Evolutionary conservation across 163 green algal genomes (phyloP), one percentile per base, ranked within the genome.

Genomic region (Scenedesmus sp.): DNA sequence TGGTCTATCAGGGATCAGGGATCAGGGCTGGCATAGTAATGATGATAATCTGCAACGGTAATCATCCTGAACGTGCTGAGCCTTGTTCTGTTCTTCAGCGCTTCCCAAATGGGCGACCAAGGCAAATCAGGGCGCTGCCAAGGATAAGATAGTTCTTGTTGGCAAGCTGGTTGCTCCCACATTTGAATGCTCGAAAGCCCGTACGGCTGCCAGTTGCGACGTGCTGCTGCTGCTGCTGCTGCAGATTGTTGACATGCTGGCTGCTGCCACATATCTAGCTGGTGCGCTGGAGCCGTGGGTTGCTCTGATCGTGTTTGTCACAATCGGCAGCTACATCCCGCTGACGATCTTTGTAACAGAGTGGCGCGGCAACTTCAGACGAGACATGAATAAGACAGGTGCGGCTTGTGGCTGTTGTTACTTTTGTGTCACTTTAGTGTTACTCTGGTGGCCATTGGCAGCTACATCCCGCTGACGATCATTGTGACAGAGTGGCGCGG

Each of bases 401-500:
- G 34, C 34, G 34, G 34, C 34, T 46, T 46, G 34, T 0, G 34
- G 34, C 34, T 46, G 34, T 46, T 46, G 34, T 46, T 46, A 46
- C 34, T 46, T 46, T 46, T 46, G 34, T 46, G 34, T 46, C 34
- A 46, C 34, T 46, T 46, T 46, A 46, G 34, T 46, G 34, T 46
- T 46, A 46, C 34, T 46, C 34, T 46, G 34, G 34, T 46, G 34
- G 34, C 94, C 6, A 93, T 98, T 2, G 94, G 89, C 70, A 94
- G 85, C n/a, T 96, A 97, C 94, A 95, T 97, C 57, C 95, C 95
- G 3, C 88, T 97, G 18, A 97, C 97, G 62, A 94, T 99, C 91
- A 91, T 94, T 46, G 83, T 97, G 62, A 97, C 79, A 70, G 94
- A 97, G 94, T 96, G 94, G 92, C 94, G 93, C 13, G 92, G 92